Evolutionary conservation across 2,329 filamentous ascomycete genomes (phyloP), one percentile per base, ranked within the genome.

Genomic region (Cercospora brassicicola): DNA sequence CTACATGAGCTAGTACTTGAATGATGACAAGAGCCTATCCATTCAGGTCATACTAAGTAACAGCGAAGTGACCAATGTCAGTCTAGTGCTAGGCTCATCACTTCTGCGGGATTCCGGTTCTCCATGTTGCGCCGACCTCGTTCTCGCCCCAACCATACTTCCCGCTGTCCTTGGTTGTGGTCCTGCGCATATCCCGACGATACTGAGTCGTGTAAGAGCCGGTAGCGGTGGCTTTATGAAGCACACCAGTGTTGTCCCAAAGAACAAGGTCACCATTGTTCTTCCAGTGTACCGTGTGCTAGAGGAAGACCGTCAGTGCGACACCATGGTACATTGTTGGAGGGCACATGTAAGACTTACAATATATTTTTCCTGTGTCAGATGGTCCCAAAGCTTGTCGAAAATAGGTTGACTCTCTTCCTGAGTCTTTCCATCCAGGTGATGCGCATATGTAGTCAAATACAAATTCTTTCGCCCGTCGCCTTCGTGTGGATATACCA

Each of bases 191-290:
- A 75, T 89, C 86, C 45, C 85, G 78, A 72, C 48, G 48, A 23
- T 51, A 51, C 48, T 51, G 48, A 26, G 48, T 51, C 2, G 48
- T 51, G 20, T 51, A 81, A 69, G 72, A 80, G 83, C 0, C 83
- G 82, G 68, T 81, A 0, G 79, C 78, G 1, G 80, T 82, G 0
- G 85, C 84, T 5, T 85, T 77, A 75, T 89, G 86, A 80, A 88
- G 81, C 15, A 85, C 83, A 59, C 81, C 82, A 0, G 84, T 84
- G 73, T 89, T 89, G 71, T 89, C 87, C 87, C 87, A 89, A 18
- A 86, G 80, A 15, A 88, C 75, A 65, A 88, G 57, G 73, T 88
- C 87, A 0, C 84, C 82, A 0, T 77, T 72, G 7, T 82, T 73
- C 30, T 82, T 70, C 86, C 86, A 89, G 18, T 51, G 48, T 26